Percentiles rank a stretch among this genome's conserved stretches.
These are phyloP conservation scores for Acer negundo DNA, from an alignment of 345 rosid species.

Conservation along the genomic window DNA sequence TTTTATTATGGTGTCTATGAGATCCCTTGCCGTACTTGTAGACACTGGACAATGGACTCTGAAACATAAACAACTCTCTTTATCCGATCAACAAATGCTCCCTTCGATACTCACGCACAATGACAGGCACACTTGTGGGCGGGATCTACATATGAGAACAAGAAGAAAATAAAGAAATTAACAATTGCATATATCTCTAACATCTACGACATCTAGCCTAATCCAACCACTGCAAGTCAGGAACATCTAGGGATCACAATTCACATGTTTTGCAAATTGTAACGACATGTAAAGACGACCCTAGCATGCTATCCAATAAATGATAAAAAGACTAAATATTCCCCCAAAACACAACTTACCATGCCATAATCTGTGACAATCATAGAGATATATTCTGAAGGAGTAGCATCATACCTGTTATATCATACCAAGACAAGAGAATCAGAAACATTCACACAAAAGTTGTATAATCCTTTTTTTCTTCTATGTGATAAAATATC, in stretches of 20 bases:
- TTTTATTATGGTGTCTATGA: neutral
- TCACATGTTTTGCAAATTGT: neutral
- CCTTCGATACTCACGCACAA: constrained; percentile 64
- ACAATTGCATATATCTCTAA: neutral
- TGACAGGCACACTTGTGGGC: constrained; percentile 81
- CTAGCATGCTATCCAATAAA: neutral
- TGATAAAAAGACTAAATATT: neutral
- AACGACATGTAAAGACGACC: neutral
- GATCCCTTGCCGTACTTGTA: neutral
- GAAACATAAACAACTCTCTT: constrained; percentile 1
- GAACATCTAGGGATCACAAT: neutral
- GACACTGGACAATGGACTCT: neutral
- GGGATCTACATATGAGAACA: constrained; percentile 47
- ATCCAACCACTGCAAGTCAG: neutral
- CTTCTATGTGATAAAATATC: constrained; percentile 1
- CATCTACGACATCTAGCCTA: neutral
- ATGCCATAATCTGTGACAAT: constrained; percentile 79
- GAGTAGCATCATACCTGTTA: constrained; percentile 78
- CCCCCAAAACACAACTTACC: constrained; percentile 41
- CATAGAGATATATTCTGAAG: constrained; percentile 75
- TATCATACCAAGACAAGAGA: neutral
- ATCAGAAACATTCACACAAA: constrained; percentile 17
- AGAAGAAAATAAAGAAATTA: neutral
- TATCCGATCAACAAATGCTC: constrained; percentile 47
- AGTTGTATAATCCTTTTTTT: neutral